These are phyloP conservation scores for Corrigiola litoralis DNA, from an alignment of 179 eudicot species.

Conservation along the genomic window DNA sequence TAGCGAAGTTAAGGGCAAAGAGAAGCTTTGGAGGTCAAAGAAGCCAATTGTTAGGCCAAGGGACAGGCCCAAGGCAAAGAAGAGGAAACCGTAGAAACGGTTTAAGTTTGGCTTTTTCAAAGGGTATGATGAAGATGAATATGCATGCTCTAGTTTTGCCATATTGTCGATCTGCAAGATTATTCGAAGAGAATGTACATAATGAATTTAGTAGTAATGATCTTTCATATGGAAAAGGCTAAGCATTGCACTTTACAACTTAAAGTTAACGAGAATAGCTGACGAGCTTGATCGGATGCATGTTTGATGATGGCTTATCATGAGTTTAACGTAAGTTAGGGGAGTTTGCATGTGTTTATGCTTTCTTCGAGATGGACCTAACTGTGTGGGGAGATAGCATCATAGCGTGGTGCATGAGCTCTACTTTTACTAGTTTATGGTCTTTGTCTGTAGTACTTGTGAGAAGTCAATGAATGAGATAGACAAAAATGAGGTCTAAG, in stretches of 20 bases:
- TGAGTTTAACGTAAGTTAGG: slow-evolving; percentile 31
- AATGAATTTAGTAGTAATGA: too few species aligned
- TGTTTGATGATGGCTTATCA: not conserved
- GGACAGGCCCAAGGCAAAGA: slow-evolving; percentile 36
- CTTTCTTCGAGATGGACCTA: not conserved
- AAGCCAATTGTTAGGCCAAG: slow-evolving; percentile 32
- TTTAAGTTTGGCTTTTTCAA: slow-evolving; percentile 5
- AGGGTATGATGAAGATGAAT: slow-evolving; percentile 10
- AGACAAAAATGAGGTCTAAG: not conserved
- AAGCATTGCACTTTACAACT: not conserved
- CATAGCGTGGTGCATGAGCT: too few species aligned
- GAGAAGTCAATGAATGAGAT: not conserved
- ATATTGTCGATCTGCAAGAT: too few species aligned
- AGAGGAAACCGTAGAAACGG: slow-evolving; percentile 14
- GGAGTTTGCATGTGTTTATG: slow-evolving; percentile 31
- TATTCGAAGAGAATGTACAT: too few species aligned
- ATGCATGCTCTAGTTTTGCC: slow-evolving; percentile 18
- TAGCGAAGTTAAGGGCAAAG: slow-evolving; percentile 8
- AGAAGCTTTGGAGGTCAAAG: slow-evolving; percentile 21
- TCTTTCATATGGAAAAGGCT: not conserved
- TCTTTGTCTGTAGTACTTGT: not conserved
- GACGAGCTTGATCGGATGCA: not conserved
- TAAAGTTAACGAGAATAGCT: not conserved
- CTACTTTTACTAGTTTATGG: not conserved
- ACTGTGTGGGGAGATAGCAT: not conserved